Conservation (phyloP, 345 rosid species). For the Brassica cretica region DNA sequence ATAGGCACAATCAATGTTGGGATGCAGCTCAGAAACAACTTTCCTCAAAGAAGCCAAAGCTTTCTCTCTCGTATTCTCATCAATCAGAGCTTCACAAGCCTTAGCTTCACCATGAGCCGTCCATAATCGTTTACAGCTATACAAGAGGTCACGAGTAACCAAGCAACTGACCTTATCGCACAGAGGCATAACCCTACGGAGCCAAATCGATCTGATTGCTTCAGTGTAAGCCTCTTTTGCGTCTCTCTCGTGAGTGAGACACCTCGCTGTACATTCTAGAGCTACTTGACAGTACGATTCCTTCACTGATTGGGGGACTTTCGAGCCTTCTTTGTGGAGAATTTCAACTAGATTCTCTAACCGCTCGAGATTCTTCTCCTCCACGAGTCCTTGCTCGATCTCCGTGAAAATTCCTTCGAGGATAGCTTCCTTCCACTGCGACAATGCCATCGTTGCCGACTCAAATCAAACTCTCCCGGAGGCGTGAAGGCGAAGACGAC, state of each 20-base stretch:
- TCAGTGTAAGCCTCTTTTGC: slow-evolving; percentile 22
- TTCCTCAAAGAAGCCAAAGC: slow-evolving; percentile 42
- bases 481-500: background rate
- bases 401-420: slow-evolving; percentile 48
- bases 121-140: slow-evolving; percentile 45
- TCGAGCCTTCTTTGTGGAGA: slow-evolving; percentile 40
- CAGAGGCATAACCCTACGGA: slow-evolving; percentile 39
- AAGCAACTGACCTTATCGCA: slow-evolving; percentile 46
- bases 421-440: slow-evolving; percentile 42
- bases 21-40: slow-evolving; percentile 27
- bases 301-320: slow-evolving; percentile 47
- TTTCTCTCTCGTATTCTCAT: slow-evolving; percentile 41
- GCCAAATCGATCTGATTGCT: slow-evolving; percentile 52
- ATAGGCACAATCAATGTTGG: background rate
- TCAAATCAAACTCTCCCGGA: slow-evolving; percentile 1
- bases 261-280: slow-evolving; percentile 57
- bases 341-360: slow-evolving; percentile 47
- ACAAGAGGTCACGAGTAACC: slow-evolving; percentile 43
- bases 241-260: slow-evolving; percentile 31
- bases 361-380: slow-evolving; percentile 52
- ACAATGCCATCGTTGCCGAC: slow-evolving; percentile 27
- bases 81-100: slow-evolving; percentile 37
- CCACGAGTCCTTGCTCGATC: slow-evolving; percentile 33
- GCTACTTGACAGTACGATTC: slow-evolving; percentile 57
- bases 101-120: slow-evolving; percentile 44